A percentile compares a stretch with the other conserved stretches of the same genome.
Conservation (phyloP, 192 early-diverging fungal genomes). For the Podila minutissima region DNA sequence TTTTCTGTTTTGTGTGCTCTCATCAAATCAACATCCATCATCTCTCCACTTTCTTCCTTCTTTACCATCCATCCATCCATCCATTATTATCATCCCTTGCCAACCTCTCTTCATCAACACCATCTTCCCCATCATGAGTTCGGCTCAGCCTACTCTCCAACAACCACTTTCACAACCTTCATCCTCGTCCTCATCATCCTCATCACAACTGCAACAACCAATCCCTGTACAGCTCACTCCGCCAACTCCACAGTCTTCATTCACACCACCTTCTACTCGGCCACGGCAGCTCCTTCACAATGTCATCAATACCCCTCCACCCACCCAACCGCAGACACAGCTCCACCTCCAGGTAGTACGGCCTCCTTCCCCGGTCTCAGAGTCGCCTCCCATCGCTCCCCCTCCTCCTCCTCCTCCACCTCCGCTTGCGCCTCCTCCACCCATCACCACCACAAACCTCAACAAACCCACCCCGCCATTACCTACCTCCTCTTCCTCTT, state of each 20-base stretch:
- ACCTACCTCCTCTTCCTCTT: background rate
- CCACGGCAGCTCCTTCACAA: conserved; percentile 48
- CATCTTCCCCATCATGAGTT: background rate
- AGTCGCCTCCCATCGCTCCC: background rate
- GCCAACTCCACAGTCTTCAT: conserved; percentile 24
- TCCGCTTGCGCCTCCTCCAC: conserved; percentile 35
- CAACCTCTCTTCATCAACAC: conserved; percentile 3
- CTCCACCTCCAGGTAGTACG: conserved; percentile 29
- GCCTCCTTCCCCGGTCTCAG: conserved; percentile 16
- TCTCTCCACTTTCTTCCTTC: too few relatives aligned
- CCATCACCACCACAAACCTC: conserved; percentile 35
- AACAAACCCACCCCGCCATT: conserved; percentile 24
- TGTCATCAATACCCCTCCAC: conserved; percentile 50
- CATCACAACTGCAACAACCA: background rate
- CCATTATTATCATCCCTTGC: background rate
- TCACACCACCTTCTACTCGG: conserved; percentile 45
- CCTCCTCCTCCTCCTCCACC: conserved; percentile 12
- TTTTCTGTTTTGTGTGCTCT: too few relatives aligned
- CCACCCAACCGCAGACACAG: conserved; percentile 32
- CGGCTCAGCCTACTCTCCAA: background rate
- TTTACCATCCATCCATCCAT: too few relatives aligned
- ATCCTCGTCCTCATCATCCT: background rate
- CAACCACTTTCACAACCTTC: conserved; percentile 1
- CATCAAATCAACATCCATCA: too few relatives aligned
- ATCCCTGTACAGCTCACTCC: conserved; percentile 16